Base-by-base conservation (phyloP, 2,329 filamentous ascomycete genomes). In the Colletotrichum lupini region DNA sequence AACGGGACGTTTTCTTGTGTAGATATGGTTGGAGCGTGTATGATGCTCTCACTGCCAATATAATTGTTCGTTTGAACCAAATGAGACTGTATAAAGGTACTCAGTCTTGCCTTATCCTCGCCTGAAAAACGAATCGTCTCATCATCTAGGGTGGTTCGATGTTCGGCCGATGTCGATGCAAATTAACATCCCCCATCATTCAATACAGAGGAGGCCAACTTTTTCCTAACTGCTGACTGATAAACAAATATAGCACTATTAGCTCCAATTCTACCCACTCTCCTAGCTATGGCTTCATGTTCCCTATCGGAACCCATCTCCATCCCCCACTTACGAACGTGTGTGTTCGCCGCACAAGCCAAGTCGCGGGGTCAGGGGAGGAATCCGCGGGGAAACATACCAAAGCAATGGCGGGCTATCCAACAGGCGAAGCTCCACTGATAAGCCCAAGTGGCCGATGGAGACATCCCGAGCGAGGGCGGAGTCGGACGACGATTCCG, bases 241-340 rank as follows among this genome's bases (percentile, higher is more conserved):
- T 19, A 7, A 49, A 49, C 42, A 22, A 49, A 4, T 8, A 7
- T 49, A 19, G 42, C 42, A 2, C n/a, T 11, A 3, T 28, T 59
- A 19, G 19, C 3, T 12, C 4, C 53, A 42, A 26, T 56, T 24
- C 16, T 53, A 52, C 58, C 65, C 65, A 69, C 58, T 64, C 53
- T 42, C 14, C 14, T 8, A n/a, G 9, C 11, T 5, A 22, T 26
- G 5, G n/a, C 24, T 19, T 26, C 32, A 35, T 35, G 32, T 35
- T 35, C 14, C 28, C 8, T 49, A 68, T 72, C 68, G 16, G 32
- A 32, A 26, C 30, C 53, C 26, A 16, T n/a, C 16, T 7, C 4
- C 5, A 19, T 60, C 59, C 66, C 69, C 66, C 69, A 72, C 59
- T 69, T 68, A 53, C 59, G 69, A 64, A 22, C 8, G 14, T 9